Evolutionary conservation across 108 stramenopile species (phyloP), one percentile per base, ranked within the genome.

Genomic region (Mediolabrus comicus): DNA sequence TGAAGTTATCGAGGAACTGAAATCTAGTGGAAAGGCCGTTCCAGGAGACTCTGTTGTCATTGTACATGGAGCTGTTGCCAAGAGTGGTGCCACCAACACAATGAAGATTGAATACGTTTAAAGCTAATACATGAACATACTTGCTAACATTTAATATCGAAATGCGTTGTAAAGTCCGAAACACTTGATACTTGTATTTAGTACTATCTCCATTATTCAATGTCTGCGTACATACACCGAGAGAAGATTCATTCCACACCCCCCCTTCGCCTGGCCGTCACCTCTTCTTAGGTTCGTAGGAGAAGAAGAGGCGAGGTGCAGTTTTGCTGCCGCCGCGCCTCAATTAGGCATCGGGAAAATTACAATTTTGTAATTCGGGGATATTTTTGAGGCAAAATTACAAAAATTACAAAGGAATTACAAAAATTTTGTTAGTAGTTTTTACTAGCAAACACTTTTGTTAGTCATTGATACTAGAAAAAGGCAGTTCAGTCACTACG

Each of bases 1-100:
- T 69, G 89, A 92, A 53, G 84, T 92, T 0, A 83, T 86, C 36
- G 80, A 86, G 55, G 92, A 95, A 57, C 53, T 85, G 49, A 69
- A 75, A 34, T 55, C 82, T 29, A 35, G 59, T 49, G 92, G 91
- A 26, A 88, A 92, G 74, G 88, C 94, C 33, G 53, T 64, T 24
- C 59, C 84, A 3, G 98, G 96, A n/a, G 96, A 97, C 57, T 71
- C 86, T 27, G 75, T 98, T 17, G 94, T 97, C 16, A 86, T 97
- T 59, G 94, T 99, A 19, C 84, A 90, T 64, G 98, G 93, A 53
- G 65, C 71, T 52, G 71, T 73, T 51, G 71, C 72, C n/a, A 72
- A 67, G 72, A 41, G 36, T 25, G 88, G 88, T 25, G 84, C 87
- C 13, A 94, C 89, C 63, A 94, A 91, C 80, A 84, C 81, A 33